Percentiles rank a stretch among this genome's conserved stretches.
Evolutionary conservation across 1,139 yeast species (phyloP).

Genomic region (Blastobotrys indianensis): DNA sequence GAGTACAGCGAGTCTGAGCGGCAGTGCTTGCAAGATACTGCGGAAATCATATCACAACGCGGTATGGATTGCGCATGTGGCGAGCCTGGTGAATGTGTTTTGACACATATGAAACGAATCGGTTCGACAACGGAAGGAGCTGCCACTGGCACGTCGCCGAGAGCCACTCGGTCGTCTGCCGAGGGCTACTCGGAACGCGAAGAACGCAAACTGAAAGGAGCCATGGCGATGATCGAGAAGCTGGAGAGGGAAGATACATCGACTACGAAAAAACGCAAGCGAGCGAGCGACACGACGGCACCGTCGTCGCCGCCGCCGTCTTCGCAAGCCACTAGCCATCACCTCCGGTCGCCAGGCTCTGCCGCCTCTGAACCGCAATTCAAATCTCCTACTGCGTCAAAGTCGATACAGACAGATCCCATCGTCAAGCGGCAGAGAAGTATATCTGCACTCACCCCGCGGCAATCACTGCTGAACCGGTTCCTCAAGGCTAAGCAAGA

Average conservation of each 20-base stretch:
- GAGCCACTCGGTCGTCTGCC: neutral
- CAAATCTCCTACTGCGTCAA: neutral
- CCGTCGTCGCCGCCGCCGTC: neutral
- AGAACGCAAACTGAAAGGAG: constrained; percentile 26
- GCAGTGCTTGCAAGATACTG: constrained; percentile 21
- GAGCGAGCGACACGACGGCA: neutral
- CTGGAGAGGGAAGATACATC: constrained; percentile 17
- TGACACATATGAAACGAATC: constrained; percentile 22
- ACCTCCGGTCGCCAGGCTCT: neutral
- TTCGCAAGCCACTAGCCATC: neutral
- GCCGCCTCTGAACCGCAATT: neutral
- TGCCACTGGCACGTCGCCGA: too few species aligned
- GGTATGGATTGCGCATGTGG: constrained; percentile 70
- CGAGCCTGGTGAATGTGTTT: constrained; percentile 27
- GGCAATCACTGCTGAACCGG: constrained; percentile 3
- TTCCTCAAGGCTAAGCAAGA: constrained; percentile 12
- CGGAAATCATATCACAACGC: constrained; percentile 31
- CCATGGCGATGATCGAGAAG: constrained; percentile 27
- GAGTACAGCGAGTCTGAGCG: constrained; percentile 28
- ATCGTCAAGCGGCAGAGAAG: neutral
- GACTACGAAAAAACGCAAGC: constrained; percentile 6
- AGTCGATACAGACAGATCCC: constrained; percentile 8
- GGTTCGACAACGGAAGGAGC: constrained; percentile 2
- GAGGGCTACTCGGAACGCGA: constrained; percentile 26
- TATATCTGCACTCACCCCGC: neutral